Conservation (phyloP, 805 yeast genomes). For the Nakazawaea sp. region DNA sequence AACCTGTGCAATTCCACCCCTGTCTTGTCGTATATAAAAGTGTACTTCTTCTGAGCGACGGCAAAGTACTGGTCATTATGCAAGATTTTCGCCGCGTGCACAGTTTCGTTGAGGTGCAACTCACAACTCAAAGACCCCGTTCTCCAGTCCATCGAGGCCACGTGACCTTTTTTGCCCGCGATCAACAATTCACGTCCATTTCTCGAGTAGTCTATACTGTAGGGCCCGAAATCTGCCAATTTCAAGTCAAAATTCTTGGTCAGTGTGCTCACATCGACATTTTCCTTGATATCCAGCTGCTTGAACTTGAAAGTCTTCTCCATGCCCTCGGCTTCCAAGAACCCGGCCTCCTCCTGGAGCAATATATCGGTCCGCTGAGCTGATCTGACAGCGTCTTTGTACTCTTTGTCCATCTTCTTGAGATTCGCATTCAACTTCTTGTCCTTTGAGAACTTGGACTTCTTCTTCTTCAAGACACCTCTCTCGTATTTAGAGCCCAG, state of each 20-base stretch:
- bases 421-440: conserved; percentile 58
- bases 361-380: conserved; percentile 86
- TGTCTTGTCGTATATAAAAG: conserved; percentile 83
- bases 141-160: conserved; percentile 95
- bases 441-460: conserved; percentile 38
- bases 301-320: conserved; percentile 83
- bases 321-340: conserved; percentile 89
- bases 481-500: conserved; percentile 20
- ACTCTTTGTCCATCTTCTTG: conserved; percentile 61
- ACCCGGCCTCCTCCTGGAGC: conserved; percentile 79
- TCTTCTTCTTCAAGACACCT: conserved; percentile 18
- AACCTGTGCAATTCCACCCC: conserved; percentile 91
- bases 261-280: conserved; percentile 72
- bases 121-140: conserved; percentile 78
- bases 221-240: conserved; percentile 81
- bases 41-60: conserved; percentile 92
- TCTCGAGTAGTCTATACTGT: conserved; percentile 70
- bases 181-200: conserved; percentile 82
- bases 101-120: conserved; percentile 79
- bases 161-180: conserved; percentile 90
- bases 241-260: conserved; percentile 69
- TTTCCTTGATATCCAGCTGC: conserved; percentile 70
- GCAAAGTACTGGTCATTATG: conserved; percentile 94
- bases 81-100: conserved; percentile 81
- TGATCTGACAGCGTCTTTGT: conserved; percentile 69